These are phyloP conservation scores for Amanita rubescens DNA, from an alignment of 768 basidiomycete genomes.

Conservation along the genomic window DNA sequence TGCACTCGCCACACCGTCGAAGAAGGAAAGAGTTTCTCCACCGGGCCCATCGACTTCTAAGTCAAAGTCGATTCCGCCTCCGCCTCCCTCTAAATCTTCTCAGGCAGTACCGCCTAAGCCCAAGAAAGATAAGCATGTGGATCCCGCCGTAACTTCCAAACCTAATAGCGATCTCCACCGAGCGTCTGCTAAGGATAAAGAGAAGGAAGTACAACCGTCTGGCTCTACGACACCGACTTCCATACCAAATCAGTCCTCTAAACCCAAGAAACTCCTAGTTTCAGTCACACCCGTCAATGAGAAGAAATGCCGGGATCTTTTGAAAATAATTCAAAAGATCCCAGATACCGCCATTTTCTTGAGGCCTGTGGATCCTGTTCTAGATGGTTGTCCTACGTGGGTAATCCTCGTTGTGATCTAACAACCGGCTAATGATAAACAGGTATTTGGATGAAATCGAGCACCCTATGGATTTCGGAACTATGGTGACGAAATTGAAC, in stretches of 20 bases:
- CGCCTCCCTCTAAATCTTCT: constrained; percentile 19
- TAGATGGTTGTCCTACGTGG: constrained; percentile 88
- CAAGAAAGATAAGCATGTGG: constrained; percentile 38
- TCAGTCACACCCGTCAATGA: constrained; percentile 57
- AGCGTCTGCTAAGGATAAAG: constrained; percentile 64
- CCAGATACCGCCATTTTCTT: constrained; percentile 69
- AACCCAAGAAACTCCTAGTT: constrained; percentile 31
- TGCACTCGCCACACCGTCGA: constrained; percentile 52
- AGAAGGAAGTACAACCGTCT: constrained; percentile 39
- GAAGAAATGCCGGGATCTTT: constrained; percentile 74
- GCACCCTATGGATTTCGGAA: constrained; percentile 91
- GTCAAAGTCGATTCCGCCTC: constrained; percentile 19
- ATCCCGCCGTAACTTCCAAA: constrained; percentile 16
- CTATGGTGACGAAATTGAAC: constrained; percentile 63
- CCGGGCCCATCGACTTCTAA: constrained; percentile 24
- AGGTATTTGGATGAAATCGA: constrained; percentile 92
- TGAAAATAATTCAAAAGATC: constrained; percentile 51
- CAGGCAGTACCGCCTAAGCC: constrained; percentile 22
- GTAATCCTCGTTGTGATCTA: constrained; percentile 20
- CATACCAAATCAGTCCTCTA: constrained; percentile 12
- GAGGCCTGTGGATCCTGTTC: constrained; percentile 75
- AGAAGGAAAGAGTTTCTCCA: constrained; percentile 44
- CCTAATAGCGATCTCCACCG: constrained; percentile 26
- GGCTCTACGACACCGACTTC: not conserved
- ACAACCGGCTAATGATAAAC: constrained; percentile 10